Evolutionary conservation across 1,139 yeast genomes (phyloP).

Genomic region (Protomyces inundatus): DNA sequence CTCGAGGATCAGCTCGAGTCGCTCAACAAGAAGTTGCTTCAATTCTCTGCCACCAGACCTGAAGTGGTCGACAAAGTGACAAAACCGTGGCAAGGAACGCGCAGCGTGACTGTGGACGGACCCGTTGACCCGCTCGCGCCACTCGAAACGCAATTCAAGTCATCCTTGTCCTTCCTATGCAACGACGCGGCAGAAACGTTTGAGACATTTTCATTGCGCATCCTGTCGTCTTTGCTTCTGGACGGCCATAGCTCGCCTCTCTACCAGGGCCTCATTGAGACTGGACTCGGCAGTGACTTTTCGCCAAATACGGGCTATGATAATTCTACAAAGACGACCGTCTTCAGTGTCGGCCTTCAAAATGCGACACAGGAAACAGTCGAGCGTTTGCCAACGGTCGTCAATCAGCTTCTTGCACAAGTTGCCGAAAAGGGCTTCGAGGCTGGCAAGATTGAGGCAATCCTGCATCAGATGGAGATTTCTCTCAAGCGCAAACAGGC

Average conservation of each 20-base stretch:
- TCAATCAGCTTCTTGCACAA: slow-evolving; percentile 42
- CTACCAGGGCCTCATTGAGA: slow-evolving; percentile 75
- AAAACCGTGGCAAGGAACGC: slow-evolving; percentile 40
- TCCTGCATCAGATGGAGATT: slow-evolving; percentile 81
- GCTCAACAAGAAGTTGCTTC: slow-evolving; percentile 49
- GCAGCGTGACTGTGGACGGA: slow-evolving; percentile 51
- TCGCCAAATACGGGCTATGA: slow-evolving; percentile 86
- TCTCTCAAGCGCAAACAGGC: slow-evolving; percentile 81
- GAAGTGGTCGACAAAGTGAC: slow-evolving; percentile 33
- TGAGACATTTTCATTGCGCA: slow-evolving; percentile 65
- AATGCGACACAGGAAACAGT: slow-evolving; percentile 49
- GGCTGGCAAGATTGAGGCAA: slow-evolving; percentile 66
- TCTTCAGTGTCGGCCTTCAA: slow-evolving; percentile 81
- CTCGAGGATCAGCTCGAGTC: slow-evolving; percentile 57
- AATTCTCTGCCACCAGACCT: slow-evolving; percentile 43
- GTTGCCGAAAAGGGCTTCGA: slow-evolving; percentile 47
- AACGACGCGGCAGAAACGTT: slow-evolving; percentile 68
- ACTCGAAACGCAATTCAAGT: slow-evolving; percentile 61
- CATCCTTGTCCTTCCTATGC: slow-evolving; percentile 82
- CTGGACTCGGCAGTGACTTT: slow-evolving; percentile 80
- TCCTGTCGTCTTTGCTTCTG: slow-evolving; percentile 64
- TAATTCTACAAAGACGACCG: slow-evolving; percentile 67
- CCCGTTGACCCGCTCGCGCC: slow-evolving; percentile 83
- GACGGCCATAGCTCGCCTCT: slow-evolving; percentile 93
- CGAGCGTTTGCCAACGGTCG: slow-evolving; percentile 47